phyloP scores from a whole-genome alignment of 148 eudicot species.

The Amaranthus hypochondriacus region DNA sequence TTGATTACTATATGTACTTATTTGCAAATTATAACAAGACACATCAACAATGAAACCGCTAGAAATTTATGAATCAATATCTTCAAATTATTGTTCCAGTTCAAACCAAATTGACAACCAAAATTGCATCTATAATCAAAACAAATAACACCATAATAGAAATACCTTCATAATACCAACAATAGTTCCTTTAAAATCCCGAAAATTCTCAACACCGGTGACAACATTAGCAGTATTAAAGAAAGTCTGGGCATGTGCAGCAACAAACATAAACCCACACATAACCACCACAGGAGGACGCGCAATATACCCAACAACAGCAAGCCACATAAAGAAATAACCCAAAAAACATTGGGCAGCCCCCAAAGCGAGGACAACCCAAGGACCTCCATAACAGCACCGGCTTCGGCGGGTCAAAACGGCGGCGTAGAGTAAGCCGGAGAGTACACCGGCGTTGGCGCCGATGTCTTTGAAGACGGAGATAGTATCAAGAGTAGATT shows the following conservation, averaged over 20 bases:
- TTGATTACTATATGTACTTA: background rate
- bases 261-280: conserved; percentile 70
- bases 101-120: too few species aligned
- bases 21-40: background rate
- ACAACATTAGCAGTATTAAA: conserved; percentile 92
- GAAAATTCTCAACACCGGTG: conserved; percentile 69
- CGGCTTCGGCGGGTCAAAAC: conserved; percentile 15
- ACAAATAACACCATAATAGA: background rate
- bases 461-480: conserved; percentile 92
- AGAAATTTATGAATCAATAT: too few species aligned
- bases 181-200: conserved; percentile 62
- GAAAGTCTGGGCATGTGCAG: conserved; percentile 89
- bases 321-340: conserved; percentile 67
- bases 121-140: too few species aligned
- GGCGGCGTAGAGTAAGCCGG: conserved; percentile 78
- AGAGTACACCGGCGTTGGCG: conserved; percentile 75
- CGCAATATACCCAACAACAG: conserved; percentile 53
- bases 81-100: too few species aligned
- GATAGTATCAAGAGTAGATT: conserved; percentile 76
- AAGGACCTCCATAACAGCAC: conserved; percentile 24
- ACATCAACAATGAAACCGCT: too few species aligned
- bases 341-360: conserved; percentile 70
- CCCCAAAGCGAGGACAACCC: conserved; percentile 65
- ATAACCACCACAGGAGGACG: conserved; percentile 44
- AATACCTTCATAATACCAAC: conserved; percentile 96